These are phyloP conservation scores for Collybiopsis confluens DNA, from an alignment of 768 basidiomycete genomes.

Conservation along the genomic window DNA sequence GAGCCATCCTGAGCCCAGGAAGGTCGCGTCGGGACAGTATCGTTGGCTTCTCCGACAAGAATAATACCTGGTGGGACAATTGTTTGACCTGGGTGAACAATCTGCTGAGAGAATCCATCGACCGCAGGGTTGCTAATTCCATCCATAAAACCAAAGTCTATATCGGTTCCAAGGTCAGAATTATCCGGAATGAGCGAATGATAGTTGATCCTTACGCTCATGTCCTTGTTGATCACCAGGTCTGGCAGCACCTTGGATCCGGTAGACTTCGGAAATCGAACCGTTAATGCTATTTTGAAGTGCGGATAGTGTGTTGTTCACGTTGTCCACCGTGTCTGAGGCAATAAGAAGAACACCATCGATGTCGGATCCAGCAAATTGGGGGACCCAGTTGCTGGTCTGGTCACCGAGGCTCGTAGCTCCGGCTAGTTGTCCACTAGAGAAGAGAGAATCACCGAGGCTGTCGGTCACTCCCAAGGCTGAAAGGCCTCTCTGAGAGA, in stretches of 20 bases:
- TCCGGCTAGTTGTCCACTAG: slow-evolving; percentile 3
- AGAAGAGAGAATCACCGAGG: background rate
- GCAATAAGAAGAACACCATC: slow-evolving; percentile 20
- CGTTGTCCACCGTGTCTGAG: slow-evolving; percentile 17
- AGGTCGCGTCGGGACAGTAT: slow-evolving; percentile 3
- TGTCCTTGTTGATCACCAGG: slow-evolving; percentile 20
- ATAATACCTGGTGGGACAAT: slow-evolving; percentile 11
- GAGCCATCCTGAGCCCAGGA: slow-evolving; percentile 12
- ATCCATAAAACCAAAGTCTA: slow-evolving; percentile 21
- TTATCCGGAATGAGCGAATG: slow-evolving; percentile 15
- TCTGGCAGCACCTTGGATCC: slow-evolving; percentile 19
- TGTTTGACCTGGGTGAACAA: slow-evolving; percentile 13
- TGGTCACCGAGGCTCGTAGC: slow-evolving; percentile 11
- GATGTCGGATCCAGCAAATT: slow-evolving; percentile 16
- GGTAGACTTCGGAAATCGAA: slow-evolving; percentile 16
- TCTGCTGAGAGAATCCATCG: slow-evolving; percentile 15
- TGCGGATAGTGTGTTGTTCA: slow-evolving; percentile 14
- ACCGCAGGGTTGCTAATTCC: slow-evolving; percentile 20
- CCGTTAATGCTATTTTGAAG: slow-evolving; percentile 15
- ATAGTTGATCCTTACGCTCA: slow-evolving; percentile 22
- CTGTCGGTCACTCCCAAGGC: background rate
- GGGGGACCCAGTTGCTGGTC: slow-evolving; percentile 14
- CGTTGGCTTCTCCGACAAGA: slow-evolving; percentile 23
- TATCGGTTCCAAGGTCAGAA: background rate
- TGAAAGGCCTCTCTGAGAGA: background rate